Percentiles rank a stretch among this genome's conserved stretches.
phyloP scores from a whole-genome alignment of 305 asterid species.

The Caryopteris hybrid region DNA sequence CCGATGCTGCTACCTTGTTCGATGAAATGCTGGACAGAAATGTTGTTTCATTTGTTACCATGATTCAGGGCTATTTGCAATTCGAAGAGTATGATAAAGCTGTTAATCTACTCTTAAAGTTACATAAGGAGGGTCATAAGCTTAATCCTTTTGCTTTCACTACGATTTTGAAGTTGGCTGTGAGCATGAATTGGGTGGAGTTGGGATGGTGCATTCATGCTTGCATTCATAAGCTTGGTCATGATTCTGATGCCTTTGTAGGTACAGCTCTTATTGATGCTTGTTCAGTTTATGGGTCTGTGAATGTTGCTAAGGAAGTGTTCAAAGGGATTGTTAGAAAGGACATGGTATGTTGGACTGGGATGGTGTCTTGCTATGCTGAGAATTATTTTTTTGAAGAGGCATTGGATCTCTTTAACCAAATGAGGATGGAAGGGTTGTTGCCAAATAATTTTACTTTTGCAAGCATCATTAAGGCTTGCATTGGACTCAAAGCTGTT shows the following conservation, averaged over 20 bases:
- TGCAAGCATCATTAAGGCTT: slow-evolving; percentile 75
- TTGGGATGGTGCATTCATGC: slow-evolving; percentile 32
- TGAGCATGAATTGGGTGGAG: slow-evolving; percentile 46
- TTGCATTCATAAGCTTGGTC: slow-evolving; percentile 57
- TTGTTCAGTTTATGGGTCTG: slow-evolving; percentile 64
- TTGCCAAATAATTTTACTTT: slow-evolving; percentile 77
- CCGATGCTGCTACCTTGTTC: slow-evolving; percentile 47
- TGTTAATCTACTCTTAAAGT: slow-evolving; percentile 40
- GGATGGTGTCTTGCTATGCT: slow-evolving; percentile 76
- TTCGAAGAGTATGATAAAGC: slow-evolving; percentile 32
- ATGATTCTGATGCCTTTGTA: slow-evolving; percentile 57
- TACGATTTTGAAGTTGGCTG: slow-evolving; percentile 61
- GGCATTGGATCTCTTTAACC: slow-evolving; percentile 46
- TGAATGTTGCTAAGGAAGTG: slow-evolving; percentile 46
- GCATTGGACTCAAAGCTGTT: slow-evolving; percentile 53
- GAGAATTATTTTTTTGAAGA: slow-evolving; percentile 60
- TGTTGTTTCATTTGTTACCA: slow-evolving; percentile 71
- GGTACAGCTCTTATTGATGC: slow-evolving; percentile 75
- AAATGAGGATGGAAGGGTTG: slow-evolving; percentile 62
- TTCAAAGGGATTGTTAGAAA: slow-evolving; percentile 46
- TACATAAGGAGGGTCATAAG: slow-evolving; percentile 72
- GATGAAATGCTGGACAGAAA: slow-evolving; percentile 66
- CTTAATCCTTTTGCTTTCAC: slow-evolving; percentile 73
- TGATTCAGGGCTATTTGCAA: slow-evolving; percentile 53
- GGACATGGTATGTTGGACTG: slow-evolving; percentile 88